Base-by-base conservation (phyloP, 352 stramenopile genomes). In the Pythium insidiosum region DNA sequence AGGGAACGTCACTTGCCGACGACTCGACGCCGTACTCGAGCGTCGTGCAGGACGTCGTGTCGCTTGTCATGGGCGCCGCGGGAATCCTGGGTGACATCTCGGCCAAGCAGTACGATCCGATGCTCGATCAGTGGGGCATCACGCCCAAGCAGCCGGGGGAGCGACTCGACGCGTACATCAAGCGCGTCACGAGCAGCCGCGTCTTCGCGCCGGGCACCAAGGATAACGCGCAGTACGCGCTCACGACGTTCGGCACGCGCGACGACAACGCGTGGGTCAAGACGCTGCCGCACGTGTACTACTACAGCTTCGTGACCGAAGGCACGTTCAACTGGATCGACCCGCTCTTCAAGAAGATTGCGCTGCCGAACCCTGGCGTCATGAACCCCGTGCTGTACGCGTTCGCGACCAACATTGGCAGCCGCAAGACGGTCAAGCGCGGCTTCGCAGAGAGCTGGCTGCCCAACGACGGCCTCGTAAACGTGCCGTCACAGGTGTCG, bases 211-310 rank as follows among this genome's bases (percentile, higher is more conserved):
- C 44, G 1, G 61, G 68, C 7, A 73, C 56, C 39, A 59, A 61
- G 21, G 65, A 80, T 36, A 68, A 66, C 13, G 61, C 48, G 4
- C 53, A 61, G 24, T 74, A 48, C 45, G 60, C 54, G 22, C 35
- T 80, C 23, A 57, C 65, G 4, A 53, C 55, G 1, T 25, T 41
- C 0, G 68, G 68, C 0, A 62, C 68, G 0, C 55, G 52, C 29
- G 59, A 61, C 20, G 53, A 74, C 19, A 74, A 58, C 43, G 53
- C 31, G 19, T 80, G 68, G 68, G 63, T 76, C 35, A 50, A 59
- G 36, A 81, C 65, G 12, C 46, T 75, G 33, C 45, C 47, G 9
- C 63, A 66, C 22, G 47, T 81, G 1, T 78, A 68, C 52, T 77
- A 82, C 61, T 79, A 67, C 57, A 68, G 56, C 25, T 75, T 64